Evolutionary conservation across 2,329 filamentous ascomycete species (phyloP), one percentile per base, ranked within the genome.

Genomic region (Grosmannia huntii): DNA sequence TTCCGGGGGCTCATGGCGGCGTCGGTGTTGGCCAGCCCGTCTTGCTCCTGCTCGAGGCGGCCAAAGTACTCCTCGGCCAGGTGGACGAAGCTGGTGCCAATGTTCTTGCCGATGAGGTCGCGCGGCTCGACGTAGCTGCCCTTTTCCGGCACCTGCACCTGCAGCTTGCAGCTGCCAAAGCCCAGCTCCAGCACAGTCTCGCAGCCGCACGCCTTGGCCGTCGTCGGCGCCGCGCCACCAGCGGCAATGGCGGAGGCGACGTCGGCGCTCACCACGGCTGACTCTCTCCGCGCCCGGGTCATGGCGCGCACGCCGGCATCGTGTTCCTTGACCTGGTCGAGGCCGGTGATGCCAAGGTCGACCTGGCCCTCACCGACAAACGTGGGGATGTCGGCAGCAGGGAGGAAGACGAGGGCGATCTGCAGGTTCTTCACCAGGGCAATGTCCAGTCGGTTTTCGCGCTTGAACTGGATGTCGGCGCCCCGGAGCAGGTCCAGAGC

Each of bases 341-440:
- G 83, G 55, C 94, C 94, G 0, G 94, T 97, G 69, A 99, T 99
- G 62, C 94, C 94, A 19, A 99, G 78, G 68, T 96, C 91, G 53
- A 96, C 61, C 62, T 86, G 86, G 60, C 94, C 94, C 74, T 97
- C 91, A 59, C 92, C 92, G 53, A 99, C 91, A 69, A 97, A 97
- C 46, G 90, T 96, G 5, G 94, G 94, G 68, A 99, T 99, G 71
- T 99, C 94, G 64, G 90, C 91, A 44, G 92, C 94, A 33, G 94
- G 94, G 28, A 99, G 87, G 78, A 99, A 99, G 69, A 99, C 85
- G 61, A 99, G 87, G 19, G 94, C 94, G 66, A 99, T 90, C 41
- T 89, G 89, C 31, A 94, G 84, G 75, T 99, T 99, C 78, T 96
- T 95, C 69, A 97, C 94, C 28, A 99, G 85, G 19, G 94, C 94